Conservation (phyloP, 306 rosid genomes). For the Acacia confusa region DNA sequence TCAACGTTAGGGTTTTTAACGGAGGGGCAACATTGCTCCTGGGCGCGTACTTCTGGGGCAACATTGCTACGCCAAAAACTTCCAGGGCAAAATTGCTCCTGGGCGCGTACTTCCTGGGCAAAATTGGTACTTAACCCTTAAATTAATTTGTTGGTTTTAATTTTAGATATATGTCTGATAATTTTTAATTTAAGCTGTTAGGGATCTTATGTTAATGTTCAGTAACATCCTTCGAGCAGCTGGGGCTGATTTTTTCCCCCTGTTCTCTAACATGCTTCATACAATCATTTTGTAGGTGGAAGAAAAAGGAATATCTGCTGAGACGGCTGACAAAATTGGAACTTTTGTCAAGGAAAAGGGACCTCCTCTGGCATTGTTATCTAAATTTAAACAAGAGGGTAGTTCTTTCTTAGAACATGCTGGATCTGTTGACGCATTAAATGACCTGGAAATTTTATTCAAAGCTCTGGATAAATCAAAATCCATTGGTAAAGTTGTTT, state of each 20-base stretch:
- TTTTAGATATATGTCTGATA: neutral
- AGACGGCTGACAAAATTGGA: conserved; percentile 83
- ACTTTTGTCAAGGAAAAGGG: conserved; percentile 80
- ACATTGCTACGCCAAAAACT: no score
- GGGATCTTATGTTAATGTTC: neutral
- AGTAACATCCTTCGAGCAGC: conserved; percentile 1
- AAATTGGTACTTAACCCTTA: no score
- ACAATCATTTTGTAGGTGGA: conserved; percentile 63
- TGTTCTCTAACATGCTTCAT: conserved; percentile 25
- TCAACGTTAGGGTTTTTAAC: no score
- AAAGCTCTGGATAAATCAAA: conserved; percentile 72
- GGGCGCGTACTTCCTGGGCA: no score
- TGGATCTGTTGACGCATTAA: conserved; percentile 67
- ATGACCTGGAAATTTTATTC: conserved; percentile 79
- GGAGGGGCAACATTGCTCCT: no score
- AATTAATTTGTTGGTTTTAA: neutral
- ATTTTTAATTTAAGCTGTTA: neutral
- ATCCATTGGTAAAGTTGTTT: conserved; percentile 67
- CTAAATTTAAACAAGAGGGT: conserved; percentile 70
- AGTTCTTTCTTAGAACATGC: conserved; percentile 60
- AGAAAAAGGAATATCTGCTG: conserved; percentile 76
- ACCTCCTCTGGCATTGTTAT: conserved; percentile 65
- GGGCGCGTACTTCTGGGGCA: no score
- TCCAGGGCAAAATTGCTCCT: no score
- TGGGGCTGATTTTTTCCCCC: neutral